Evolutionary conservation across 257 asterid genomes (phyloP).

Genomic region (Ligustrum vulgare): DNA sequence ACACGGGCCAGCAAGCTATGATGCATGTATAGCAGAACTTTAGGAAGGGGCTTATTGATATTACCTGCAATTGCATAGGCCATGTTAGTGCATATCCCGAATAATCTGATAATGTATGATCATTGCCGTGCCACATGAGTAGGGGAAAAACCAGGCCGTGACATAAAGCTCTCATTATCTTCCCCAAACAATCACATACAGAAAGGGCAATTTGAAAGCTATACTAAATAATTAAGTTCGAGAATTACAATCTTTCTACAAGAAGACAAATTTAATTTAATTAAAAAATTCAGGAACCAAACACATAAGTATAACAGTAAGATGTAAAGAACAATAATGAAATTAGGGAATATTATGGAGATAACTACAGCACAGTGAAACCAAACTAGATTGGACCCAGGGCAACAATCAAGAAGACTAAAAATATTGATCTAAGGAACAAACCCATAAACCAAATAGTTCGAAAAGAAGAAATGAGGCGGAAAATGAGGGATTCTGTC

Average conservation of each 20-base stretch:
- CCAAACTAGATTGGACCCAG: slow-evolving; percentile 70
- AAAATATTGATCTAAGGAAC: too few relatives aligned
- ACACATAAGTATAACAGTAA: slow-evolving; percentile 2
- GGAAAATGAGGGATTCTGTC: too few relatives aligned
- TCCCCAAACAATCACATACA: background rate
- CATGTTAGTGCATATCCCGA: too few relatives aligned
- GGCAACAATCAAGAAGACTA: slow-evolving; percentile 45
- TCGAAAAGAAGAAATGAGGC: too few relatives aligned
- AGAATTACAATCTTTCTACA: background rate
- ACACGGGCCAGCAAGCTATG: too few relatives aligned
- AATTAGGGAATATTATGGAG: background rate
- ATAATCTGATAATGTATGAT: too few relatives aligned
- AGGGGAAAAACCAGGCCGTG: too few relatives aligned
- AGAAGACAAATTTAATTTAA: background rate
- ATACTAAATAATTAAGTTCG: background rate
- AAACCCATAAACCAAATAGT: too few relatives aligned
- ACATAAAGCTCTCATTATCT: background rate
- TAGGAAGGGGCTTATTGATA: too few relatives aligned
- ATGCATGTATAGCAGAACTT: too few relatives aligned
- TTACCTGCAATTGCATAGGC: too few relatives aligned
- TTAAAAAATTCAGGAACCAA: slow-evolving; percentile 14
- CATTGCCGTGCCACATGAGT: too few relatives aligned
- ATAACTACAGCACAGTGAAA: slow-evolving; percentile 48
- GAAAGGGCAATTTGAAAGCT: background rate
- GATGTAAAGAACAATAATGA: background rate